A percentile compares a stretch with the other conserved stretches of the same genome.
Evolutionary conservation across 106 monocot species (phyloP).

Genomic region (Allium cepa): DNA sequence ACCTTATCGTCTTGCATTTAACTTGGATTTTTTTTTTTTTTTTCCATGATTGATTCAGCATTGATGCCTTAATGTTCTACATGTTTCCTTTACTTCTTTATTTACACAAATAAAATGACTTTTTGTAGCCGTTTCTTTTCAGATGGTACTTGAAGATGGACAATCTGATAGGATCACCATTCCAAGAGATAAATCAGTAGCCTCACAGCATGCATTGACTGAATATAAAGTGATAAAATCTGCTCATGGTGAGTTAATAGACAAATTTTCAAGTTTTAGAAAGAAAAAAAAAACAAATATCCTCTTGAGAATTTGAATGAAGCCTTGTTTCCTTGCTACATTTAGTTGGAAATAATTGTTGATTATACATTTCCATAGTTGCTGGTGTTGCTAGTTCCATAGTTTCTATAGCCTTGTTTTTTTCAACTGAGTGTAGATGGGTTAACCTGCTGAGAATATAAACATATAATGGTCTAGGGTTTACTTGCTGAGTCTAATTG

Average conservation of each 20-base stretch:
- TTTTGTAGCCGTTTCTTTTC: background rate
- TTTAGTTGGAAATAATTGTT: too few species aligned
- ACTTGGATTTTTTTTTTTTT: background rate
- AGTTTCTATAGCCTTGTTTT: background rate
- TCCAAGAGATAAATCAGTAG: slow-evolving; percentile 18
- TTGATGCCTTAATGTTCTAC: background rate
- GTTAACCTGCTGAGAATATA: too few species aligned
- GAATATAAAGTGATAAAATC: slow-evolving; percentile 87
- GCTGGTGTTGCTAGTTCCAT: background rate
- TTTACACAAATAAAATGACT: background rate
- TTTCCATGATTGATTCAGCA: background rate
- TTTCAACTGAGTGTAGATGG: background rate
- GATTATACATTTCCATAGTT: background rate
- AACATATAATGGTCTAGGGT: too few species aligned
- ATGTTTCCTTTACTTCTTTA: background rate
- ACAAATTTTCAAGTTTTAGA: background rate
- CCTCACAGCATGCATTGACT: slow-evolving; percentile 75
- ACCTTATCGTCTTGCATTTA: background rate
- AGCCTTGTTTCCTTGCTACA: background rate
- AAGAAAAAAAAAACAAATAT: background rate
- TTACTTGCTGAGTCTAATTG: background rate
- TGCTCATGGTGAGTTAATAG: slow-evolving; percentile 48
- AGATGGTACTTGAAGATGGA: slow-evolving; percentile 69
- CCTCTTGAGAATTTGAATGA: background rate
- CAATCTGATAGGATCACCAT: slow-evolving; percentile 57